phyloP scores from a whole-genome alignment of 306 rosid species.

The Medicago ruthenica region DNA sequence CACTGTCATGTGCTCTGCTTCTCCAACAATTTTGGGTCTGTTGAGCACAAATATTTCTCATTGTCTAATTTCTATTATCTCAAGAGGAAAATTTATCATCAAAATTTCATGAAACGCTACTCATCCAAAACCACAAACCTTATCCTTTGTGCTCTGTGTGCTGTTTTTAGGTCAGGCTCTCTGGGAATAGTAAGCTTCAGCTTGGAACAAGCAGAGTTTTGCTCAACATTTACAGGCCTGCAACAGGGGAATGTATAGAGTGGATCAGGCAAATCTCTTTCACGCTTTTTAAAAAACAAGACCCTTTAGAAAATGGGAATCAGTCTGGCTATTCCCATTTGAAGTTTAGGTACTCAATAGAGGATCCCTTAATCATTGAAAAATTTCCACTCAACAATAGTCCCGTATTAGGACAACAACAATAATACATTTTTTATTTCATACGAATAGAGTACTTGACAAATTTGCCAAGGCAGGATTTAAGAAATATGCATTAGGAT shows the following conservation, averaged over 20 bases:
- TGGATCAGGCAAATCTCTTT: constrained; percentile 34
- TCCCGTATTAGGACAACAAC: background rate
- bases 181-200: constrained; percentile 85
- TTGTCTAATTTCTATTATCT: constrained; percentile 26
- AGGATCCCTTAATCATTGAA: constrained; percentile 12
- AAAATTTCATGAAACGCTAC: constrained; percentile 37
- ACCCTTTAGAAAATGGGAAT: constrained; percentile 30
- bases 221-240: constrained; percentile 69
- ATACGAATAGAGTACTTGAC: constrained; percentile 11
- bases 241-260: constrained; percentile 40
- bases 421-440: constrained; percentile 10
- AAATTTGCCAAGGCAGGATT: constrained; percentile 33
- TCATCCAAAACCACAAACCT: constrained; percentile 60
- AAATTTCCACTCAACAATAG: constrained; percentile 9
- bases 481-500: constrained; percentile 30
- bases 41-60: constrained; percentile 33
- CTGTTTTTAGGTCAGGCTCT: constrained; percentile 93
- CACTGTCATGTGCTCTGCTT: constrained; percentile 51
- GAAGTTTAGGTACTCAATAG: constrained; percentile 30
- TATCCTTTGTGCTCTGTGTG: constrained; percentile 77
- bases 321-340: constrained; percentile 26
- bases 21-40: constrained; percentile 68
- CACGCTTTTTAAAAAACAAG: constrained; percentile 15
- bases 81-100: constrained; percentile 16
- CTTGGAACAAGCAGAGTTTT: constrained; percentile 53